A percentile compares a stretch with the other conserved stretches of the same genome.
These are phyloP conservation scores for Mycena capillaripes DNA, from an alignment of 768 basidiomycete genomes.

Conservation along the genomic window DNA sequence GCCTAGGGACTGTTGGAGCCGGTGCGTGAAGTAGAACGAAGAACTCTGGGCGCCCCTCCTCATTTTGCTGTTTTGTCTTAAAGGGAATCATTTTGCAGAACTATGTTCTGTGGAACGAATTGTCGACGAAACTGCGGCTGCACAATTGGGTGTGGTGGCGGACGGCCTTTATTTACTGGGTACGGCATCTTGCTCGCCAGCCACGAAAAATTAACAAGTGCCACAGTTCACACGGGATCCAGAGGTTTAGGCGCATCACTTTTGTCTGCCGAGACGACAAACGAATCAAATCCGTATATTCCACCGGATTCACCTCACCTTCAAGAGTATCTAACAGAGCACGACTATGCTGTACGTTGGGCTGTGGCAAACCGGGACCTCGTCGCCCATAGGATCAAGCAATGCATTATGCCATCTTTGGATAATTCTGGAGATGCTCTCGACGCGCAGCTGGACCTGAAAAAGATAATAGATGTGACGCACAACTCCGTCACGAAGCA, in stretches of 20 bases:
- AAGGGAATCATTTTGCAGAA: slow-evolving; percentile 58
- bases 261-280: slow-evolving; percentile 44
- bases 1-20: slow-evolving; percentile 53
- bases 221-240: slow-evolving; percentile 54
- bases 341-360: slow-evolving; percentile 56
- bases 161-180: slow-evolving; percentile 48
- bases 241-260: slow-evolving; percentile 52
- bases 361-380: slow-evolving; percentile 55
- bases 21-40: too few relatives aligned
- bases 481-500: slow-evolving; percentile 54
- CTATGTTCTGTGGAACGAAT: slow-evolving; percentile 50
- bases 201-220: background rate
- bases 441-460: background rate
- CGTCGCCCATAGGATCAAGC: slow-evolving; percentile 51
- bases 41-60: too few relatives aligned
- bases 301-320: slow-evolving; percentile 45
- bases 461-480: slow-evolving; percentile 51
- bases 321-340: slow-evolving; percentile 47
- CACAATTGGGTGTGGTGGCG: slow-evolving; percentile 42
- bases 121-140: slow-evolving; percentile 43
- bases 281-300: slow-evolving; percentile 53
- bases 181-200: slow-evolving; percentile 16
- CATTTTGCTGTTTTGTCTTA: too few relatives aligned
- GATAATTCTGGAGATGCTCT: slow-evolving; percentile 7
- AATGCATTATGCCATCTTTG: slow-evolving; percentile 44